Evolutionary conservation across 1,139 yeast species (phyloP).

Genomic region (Candida tetrigidarum): DNA sequence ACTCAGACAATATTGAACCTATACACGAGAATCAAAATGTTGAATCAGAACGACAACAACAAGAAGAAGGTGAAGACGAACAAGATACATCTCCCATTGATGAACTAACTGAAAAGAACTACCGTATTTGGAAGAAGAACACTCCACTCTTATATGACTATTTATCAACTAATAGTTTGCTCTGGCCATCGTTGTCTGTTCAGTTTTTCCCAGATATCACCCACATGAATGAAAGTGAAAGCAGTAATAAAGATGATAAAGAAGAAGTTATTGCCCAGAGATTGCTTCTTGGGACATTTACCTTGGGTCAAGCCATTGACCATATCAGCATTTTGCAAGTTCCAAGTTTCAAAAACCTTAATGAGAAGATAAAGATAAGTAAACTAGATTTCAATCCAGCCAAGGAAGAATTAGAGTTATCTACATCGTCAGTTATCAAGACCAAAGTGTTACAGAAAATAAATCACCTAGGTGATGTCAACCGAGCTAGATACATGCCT

Average conservation of each 20-base stretch:
- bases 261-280: slow-evolving; percentile 32
- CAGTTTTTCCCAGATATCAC: slow-evolving; percentile 61
- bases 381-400: slow-evolving; percentile 42
- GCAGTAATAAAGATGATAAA: slow-evolving; percentile 35
- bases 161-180: slow-evolving; percentile 48
- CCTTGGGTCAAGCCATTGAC: slow-evolving; percentile 47
- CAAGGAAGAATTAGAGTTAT: slow-evolving; percentile 45
- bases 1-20: background rate
- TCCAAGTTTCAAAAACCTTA: slow-evolving; percentile 38
- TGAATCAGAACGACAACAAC: background rate
- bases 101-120: slow-evolving; percentile 34
- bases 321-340: slow-evolving; percentile 42
- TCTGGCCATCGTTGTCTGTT: slow-evolving; percentile 60
- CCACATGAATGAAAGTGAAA: slow-evolving; percentile 19
- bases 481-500: slow-evolving; percentile 45
- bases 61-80: slow-evolving; percentile 5
- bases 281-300: slow-evolving; percentile 45
- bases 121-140: slow-evolving; percentile 59
- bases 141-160: slow-evolving; percentile 56
- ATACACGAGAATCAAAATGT: background rate
- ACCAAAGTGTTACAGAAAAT: slow-evolving; percentile 43
- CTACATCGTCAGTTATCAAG: slow-evolving; percentile 23
- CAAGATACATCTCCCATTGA: slow-evolving; percentile 23
- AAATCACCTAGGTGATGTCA: slow-evolving; percentile 50
- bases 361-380: slow-evolving; percentile 34